Evolutionary conservation across 2,329 filamentous ascomycete genomes (phyloP), one percentile per base, ranked within the genome.

Genomic region (Alternaria novae-zelandiae): DNA sequence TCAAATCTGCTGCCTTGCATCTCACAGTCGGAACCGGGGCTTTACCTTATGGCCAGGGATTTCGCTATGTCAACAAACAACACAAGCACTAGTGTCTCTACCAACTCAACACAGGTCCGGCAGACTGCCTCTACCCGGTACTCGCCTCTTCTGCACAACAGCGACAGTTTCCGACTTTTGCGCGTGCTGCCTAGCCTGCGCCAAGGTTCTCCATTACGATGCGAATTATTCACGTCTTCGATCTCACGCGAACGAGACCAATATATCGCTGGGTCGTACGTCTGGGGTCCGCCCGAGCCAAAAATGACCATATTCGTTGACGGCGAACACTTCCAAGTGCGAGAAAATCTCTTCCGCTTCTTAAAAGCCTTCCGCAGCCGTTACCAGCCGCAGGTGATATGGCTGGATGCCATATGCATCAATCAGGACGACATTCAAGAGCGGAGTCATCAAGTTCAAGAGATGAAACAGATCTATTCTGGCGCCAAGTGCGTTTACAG

Each of bases 101-200:
- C 47, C 8, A 51, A 11, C 4, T 3, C n/a, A 20, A 13, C 17
- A 23, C 11, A 15, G 6, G 17, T 26, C 26, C 26, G 1, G 20
- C 1, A 32, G 6, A 1, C 26, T 32, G 26, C 17, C 10, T 51
- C 17, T 21, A 21, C 17, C 5, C 26, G 47, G 6, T 51, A 7
- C 26, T 32, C 17, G 13, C 47, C 47, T 51, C 47, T 51, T 51
- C 3, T 17, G 26, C 17, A 6, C 1, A 5, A 51, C 47, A 28
- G 47, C 9, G 47, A 51, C 28, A 51, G 47, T 12, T 51, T 51
- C 3, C 26, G 47, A 23, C 26, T 51, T 51, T 6, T 51, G 26
- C 47, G 47, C 26, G 26, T 51, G 25, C 47, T 51, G 25, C 28
- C 47, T 32, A 32, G 12, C 26, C 6, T 7, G 17, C 0, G 15